Percentiles rank a stretch among this genome's conserved stretches.
Evolutionary conservation across 1,139 yeast species (phyloP).

Genomic region (Pneumocystis wakefieldiae): DNA sequence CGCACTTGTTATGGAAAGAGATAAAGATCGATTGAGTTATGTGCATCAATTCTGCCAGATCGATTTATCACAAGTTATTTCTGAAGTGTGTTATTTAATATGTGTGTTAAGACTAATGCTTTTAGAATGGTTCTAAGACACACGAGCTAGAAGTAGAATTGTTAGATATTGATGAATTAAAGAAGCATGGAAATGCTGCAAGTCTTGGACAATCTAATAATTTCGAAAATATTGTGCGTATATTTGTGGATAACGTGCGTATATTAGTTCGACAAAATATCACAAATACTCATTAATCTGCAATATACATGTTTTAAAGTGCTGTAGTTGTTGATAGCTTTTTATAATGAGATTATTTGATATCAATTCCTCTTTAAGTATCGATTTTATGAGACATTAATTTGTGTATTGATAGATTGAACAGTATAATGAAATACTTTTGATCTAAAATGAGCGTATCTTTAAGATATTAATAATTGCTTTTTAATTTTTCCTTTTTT

Average conservation of each 20-base stretch:
- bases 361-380: background rate
- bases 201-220: slow-evolving; percentile 5
- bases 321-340: background rate
- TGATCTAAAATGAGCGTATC: background rate
- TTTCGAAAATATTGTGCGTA: slow-evolving; percentile 5
- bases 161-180: slow-evolving; percentile 6
- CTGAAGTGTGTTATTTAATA: background rate
- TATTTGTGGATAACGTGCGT: slow-evolving; percentile 6
- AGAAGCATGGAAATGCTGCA: slow-evolving; percentile 4
- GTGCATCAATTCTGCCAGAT: slow-evolving; percentile 7
- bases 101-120: background rate
- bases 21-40: slow-evolving; percentile 12
- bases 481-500: background rate
- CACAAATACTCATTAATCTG: background rate
- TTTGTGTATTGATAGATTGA: background rate
- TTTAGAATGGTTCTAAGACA: slow-evolving; percentile 1
- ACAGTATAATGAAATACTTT: background rate
- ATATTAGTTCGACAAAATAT: slow-evolving; percentile 2
- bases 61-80: slow-evolving; percentile 12
- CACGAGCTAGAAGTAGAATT: slow-evolving; percentile 9
- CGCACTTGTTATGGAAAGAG: slow-evolving; percentile 5
- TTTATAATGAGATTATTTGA: background rate
- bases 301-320: background rate
- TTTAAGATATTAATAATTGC: background rate
- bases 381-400: background rate